Evolutionary conservation across 805 yeast species (phyloP).

Genomic region (Candida chauliodis): DNA sequence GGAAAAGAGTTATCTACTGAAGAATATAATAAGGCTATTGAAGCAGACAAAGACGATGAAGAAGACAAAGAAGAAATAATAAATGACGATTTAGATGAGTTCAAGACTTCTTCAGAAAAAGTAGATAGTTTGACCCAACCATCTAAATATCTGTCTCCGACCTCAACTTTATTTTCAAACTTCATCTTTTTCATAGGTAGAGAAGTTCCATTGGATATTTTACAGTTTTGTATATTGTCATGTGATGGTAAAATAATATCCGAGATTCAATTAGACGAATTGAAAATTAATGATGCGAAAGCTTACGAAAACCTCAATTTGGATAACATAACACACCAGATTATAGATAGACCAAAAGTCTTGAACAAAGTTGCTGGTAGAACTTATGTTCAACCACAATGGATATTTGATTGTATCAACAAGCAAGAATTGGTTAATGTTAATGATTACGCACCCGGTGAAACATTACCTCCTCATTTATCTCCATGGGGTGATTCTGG

Average conservation of each 20-base stretch:
- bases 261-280: conserved; percentile 83
- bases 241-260: conserved; percentile 84
- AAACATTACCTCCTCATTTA: conserved; percentile 90
- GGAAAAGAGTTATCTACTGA: conserved; percentile 37
- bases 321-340: conserved; percentile 81
- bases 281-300: conserved; percentile 45
- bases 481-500: conserved; percentile 99
- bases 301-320: conserved; percentile 53
- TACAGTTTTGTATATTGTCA: conserved; percentile 82
- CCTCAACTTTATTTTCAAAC: conserved; percentile 64
- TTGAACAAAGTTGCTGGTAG: conserved; percentile 79
- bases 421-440: conserved; percentile 72
- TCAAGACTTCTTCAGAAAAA: conserved; percentile 62
- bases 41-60: conserved; percentile 37
- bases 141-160: conserved; percentile 46
- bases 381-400: conserved; percentile 95
- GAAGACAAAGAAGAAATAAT: conserved; percentile 16
- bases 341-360: conserved; percentile 87
- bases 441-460: conserved; percentile 87
- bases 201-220: conserved; percentile 89
- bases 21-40: conserved; percentile 50
- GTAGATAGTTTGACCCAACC: conserved; percentile 78
- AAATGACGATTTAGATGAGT: conserved; percentile 57
- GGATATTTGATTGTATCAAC: conserved; percentile 92
- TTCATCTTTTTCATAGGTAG: conserved; percentile 88